Conservation (phyloP, 352 stramenopile species). For the Pythium scleroteichum region DNA sequence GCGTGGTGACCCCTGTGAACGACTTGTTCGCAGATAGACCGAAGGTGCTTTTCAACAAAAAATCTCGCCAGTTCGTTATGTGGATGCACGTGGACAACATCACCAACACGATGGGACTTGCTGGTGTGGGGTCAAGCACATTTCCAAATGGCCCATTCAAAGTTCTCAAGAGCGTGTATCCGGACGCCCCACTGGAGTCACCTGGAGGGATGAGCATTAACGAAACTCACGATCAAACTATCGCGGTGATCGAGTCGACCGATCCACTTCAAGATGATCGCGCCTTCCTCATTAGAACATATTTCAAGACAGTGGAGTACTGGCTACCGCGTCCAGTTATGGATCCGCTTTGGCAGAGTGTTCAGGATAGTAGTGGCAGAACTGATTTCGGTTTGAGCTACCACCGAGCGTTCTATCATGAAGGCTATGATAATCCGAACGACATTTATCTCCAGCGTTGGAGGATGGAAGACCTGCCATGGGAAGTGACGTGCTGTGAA, state of each 20-base stretch:
- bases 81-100: slow-evolving; percentile 95
- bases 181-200: slow-evolving; percentile 82
- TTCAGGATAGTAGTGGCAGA: slow-evolving; percentile 68
- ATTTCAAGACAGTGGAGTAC: slow-evolving; percentile 96
- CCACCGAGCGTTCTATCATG: slow-evolving; percentile 93
- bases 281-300: slow-evolving; percentile 93
- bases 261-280: slow-evolving; percentile 26
- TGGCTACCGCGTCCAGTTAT: slow-evolving; percentile 94
- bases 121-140: slow-evolving; percentile 83
- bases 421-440: slow-evolving; percentile 95
- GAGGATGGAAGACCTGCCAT: slow-evolving; percentile 93
- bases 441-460: slow-evolving; percentile 97
- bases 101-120: slow-evolving; percentile 86
- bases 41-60: slow-evolving; percentile 92
- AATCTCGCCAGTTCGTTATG: slow-evolving; percentile 92
- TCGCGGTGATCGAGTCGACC: slow-evolving; percentile 41
- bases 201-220: slow-evolving; percentile 85
- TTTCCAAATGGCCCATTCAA: slow-evolving; percentile 93
- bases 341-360: slow-evolving; percentile 96
- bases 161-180: slow-evolving; percentile 92
- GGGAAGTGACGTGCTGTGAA: slow-evolving; percentile 90
- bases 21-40: slow-evolving; percentile 80
- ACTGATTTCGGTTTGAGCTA: slow-evolving; percentile 95
- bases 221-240: slow-evolving; percentile 94
- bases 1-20: neutral